Percentiles rank a stretch among this genome's conserved stretches.
Conservation (phyloP, 139 green algal species). For the Pseudopediastrum boryanum region DNA sequence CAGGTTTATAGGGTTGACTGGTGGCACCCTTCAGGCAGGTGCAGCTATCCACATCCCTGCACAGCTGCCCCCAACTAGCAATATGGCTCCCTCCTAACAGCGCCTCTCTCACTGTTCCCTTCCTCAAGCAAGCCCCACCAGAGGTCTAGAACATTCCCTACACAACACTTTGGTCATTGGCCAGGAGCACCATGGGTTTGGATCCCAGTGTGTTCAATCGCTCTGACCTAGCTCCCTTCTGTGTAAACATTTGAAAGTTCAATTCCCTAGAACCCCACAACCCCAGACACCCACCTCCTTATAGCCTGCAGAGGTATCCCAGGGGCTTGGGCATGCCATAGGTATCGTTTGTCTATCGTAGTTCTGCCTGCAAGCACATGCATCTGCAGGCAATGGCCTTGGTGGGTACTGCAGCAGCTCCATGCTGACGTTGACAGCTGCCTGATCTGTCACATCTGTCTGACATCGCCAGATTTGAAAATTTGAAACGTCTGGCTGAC, state of each 20-base stretch:
- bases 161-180: background rate
- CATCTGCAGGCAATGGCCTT: slow-evolving; percentile 6
- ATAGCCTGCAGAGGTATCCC: slow-evolving; percentile 10
- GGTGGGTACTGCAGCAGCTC: slow-evolving; percentile 37
- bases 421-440: slow-evolving; percentile 17
- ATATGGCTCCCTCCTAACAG: too few relatives aligned
- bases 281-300: slow-evolving; percentile 8
- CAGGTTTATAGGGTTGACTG: background rate
- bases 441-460: slow-evolving; percentile 16
- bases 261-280: background rate
- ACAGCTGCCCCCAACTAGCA: too few relatives aligned
- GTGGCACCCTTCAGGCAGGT: background rate
- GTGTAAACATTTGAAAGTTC: background rate
- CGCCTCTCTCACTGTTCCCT: too few relatives aligned
- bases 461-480: slow-evolving; percentile 32
- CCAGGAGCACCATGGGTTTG: background rate
- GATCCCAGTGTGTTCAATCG: background rate
- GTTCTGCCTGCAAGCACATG: slow-evolving; percentile 20
- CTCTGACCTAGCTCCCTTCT: background rate
- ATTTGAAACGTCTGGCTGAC: slow-evolving; percentile 2
- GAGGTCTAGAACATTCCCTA: background rate
- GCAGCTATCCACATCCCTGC: too few relatives aligned
- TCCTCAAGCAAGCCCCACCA: too few relatives aligned
- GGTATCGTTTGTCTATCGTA: slow-evolving; percentile 7
- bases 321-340: slow-evolving; percentile 31